Base-by-base conservation (phyloP, 805 yeast genomes). In the Saccharomycopsis vini region DNA sequence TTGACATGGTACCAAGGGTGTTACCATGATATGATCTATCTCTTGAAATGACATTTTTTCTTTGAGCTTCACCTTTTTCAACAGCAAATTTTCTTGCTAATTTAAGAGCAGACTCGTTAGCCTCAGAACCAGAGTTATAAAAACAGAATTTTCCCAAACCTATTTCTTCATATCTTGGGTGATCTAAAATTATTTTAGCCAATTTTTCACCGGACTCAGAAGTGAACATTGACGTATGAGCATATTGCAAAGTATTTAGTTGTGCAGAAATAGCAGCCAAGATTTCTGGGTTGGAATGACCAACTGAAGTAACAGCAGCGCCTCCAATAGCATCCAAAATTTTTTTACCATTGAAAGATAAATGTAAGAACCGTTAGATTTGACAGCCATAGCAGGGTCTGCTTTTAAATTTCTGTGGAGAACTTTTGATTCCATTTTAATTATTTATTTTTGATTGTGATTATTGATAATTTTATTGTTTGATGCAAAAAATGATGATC, bases 121-220 rank as follows among this genome's bases (percentile, higher is more conserved):
- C 74, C 59, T 77, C 83, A 15, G 81, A 66, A 9, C 86, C 86
- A 3, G 80, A 72, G 46, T 77, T 76, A 41, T 73, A 67, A 57
- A 65, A 67, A 20, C 64, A 56, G 5, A 71, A 72, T 40, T 64
- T 54, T 34, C 60, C 62, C 52, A 69, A 68, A 7, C 29, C 29
- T 9, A 26, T 7, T 12, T 26, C 29, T 4, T 69, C 64, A n/a
- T 66, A 67, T 15, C 51, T 49, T 38, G 71, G 70, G 43, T 62
- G 57, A 7, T 63, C 66, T 45, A 57, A 75, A 57, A 64, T 64
- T 60, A 61, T 64, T 40, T 61, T 56, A 4, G 70, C 69, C 24
- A 69, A 53, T 6, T 59, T 61, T 47, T 69, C 73, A 20, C 71
- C 63, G 35, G 62, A 34, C 7, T 52, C 46, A 18, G 54, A 34